Evolutionary conservation across 345 rosid genomes (phyloP).

Genomic region (Trapa bicornis): DNA sequence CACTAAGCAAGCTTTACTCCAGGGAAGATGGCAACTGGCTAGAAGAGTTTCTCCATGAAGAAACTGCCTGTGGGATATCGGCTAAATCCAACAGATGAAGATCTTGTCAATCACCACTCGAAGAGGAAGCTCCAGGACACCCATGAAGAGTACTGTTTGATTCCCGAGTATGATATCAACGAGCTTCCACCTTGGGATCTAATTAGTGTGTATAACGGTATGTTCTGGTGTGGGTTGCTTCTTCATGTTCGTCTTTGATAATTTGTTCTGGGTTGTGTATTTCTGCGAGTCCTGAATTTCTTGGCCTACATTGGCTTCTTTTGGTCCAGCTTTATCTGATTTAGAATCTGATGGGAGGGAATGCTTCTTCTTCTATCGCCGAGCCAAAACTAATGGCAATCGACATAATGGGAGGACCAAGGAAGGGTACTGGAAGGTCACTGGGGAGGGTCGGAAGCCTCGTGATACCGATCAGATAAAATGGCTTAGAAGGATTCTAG

Average conservation of each 20-base stretch:
- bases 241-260: background rate
- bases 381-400: background rate
- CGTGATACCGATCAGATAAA: background rate
- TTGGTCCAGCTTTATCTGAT: background rate
- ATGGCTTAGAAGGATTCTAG: background rate
- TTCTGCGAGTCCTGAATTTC: background rate
- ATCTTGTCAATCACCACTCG: constrained; percentile 7
- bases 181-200: constrained; percentile 7
- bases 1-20: too few relatives aligned
- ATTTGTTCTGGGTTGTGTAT: background rate
- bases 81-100: constrained; percentile 3
- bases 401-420: background rate
- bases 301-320: background rate
- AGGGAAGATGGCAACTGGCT: background rate
- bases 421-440: background rate
- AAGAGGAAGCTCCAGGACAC: constrained; percentile 2
- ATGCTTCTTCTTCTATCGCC: constrained; percentile 3
- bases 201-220: constrained; percentile 4
- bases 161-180: constrained; percentile 8
- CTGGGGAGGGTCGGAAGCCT: background rate
- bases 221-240: background rate
- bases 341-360: background rate
- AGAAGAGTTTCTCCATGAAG: background rate
- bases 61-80: constrained; percentile 2
- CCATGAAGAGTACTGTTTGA: background rate